A percentile compares a stretch with the other conserved stretches of the same genome.
These are phyloP conservation scores for Hypoxylon fuscum DNA, from an alignment of 495 filamentous ascomycete genomes.

Conservation along the genomic window DNA sequence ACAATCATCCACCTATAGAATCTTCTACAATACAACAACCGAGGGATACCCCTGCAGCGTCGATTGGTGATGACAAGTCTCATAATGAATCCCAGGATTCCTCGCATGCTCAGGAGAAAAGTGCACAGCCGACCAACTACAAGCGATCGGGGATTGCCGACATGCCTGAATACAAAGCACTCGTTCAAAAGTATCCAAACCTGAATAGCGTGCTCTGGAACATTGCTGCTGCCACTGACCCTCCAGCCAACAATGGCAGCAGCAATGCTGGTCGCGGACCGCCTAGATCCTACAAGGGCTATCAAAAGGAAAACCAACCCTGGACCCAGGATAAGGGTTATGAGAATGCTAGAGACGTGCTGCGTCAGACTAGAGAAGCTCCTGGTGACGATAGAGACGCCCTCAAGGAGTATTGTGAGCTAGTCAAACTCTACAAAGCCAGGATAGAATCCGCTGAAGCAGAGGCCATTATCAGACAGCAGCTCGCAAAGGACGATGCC, in stretches of 20 bases:
- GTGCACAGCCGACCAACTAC: neutral
- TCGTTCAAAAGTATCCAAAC: constrained; percentile 41
- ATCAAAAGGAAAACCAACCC: constrained; percentile 29
- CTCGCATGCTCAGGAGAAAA: neutral
- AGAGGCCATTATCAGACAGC: constrained; percentile 14
- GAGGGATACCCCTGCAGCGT: neutral
- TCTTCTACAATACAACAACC: neutral
- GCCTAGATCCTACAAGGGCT: constrained; percentile 1
- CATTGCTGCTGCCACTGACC: constrained; percentile 43
- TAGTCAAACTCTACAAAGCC: constrained; percentile 35
- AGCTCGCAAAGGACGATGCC: constrained; percentile 43
- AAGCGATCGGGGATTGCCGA: constrained; percentile 38
- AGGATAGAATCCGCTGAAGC: constrained; percentile 10
- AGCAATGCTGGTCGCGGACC: neutral
- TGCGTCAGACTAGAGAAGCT: constrained; percentile 36
- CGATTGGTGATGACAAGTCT: neutral
- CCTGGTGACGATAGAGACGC: constrained; percentile 45
- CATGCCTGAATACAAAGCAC: constrained; percentile 40
- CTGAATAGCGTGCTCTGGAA: constrained; percentile 39
- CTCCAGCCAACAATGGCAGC: constrained; percentile 15
- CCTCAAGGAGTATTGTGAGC: constrained; percentile 42
- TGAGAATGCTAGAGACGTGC: constrained; percentile 35
- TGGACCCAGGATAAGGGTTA: constrained; percentile 42
- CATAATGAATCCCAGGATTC: neutral
- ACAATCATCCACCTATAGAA: constrained; percentile 36